Base-by-base conservation (phyloP, 192 early-diverging fungal species). In the Irineochytrium annulatum region DNA sequence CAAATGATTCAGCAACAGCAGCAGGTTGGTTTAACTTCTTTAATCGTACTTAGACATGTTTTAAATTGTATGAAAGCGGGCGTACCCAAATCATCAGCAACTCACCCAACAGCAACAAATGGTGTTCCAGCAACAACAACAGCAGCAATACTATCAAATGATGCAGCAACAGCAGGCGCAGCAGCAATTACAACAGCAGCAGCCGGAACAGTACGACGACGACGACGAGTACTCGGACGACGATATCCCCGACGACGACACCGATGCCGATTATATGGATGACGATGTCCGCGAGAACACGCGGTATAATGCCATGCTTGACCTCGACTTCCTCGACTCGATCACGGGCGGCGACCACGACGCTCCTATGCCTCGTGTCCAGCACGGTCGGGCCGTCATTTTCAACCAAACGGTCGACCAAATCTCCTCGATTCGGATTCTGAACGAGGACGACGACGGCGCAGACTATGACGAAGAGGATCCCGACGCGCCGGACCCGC, bases 241-340 rank as follows among this genome's bases (percentile, higher is more conserved):
- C 35, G 44, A 22, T 6, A 43, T 54, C 30, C 44, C 62, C 55
- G 49, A 63, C 41, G 60, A 49, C 6, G 64, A 39, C 26, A 30
- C 17, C 34, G 59, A 60, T 35, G 53, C 60, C 20, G 43, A 65
- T 17, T 62, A 54, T 17, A 52, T 69, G 31, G 71, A 77, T 41
- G 75, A 77, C 22, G 70, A 65, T 34, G 63, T 65, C 0, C 60
- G 65, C 28, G 55, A 58, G 52, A 74, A 73, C 51, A 73, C 75
- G 24, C 64, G 66, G 32, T 52, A 69, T 28, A 77, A 77, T 33
- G 71, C 75, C 5, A 55, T 73, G 46, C 52, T 71, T 1, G 66
- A 72, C 22, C 52, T 43, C 48, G 74, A 66, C 5, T 22, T 71
- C 30, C 32, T 62, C 20, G 63, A 60, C 31, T 14, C 53, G 46